These are phyloP conservation scores for Garcileccinum viscosum DNA, from an alignment of 1,284 basidiomycete genomes.

Conservation along the genomic window DNA sequence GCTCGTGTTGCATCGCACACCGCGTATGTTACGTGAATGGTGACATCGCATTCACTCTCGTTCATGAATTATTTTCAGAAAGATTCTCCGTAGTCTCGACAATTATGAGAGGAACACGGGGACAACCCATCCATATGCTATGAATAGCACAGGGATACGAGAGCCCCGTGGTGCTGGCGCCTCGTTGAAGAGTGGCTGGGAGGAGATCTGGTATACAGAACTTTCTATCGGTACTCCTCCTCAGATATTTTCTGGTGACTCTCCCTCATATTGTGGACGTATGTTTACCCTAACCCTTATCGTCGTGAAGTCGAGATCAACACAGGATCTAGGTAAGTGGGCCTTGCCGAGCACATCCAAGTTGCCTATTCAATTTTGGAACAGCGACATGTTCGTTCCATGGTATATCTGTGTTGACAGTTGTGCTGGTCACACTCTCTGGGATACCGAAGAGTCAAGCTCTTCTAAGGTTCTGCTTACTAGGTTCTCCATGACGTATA, in stretches of 20 bases:
- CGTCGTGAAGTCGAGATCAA: neutral
- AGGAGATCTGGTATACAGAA: neutral
- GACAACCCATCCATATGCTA: neutral
- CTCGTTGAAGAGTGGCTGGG: neutral
- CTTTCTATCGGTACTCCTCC: neutral
- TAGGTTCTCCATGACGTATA: neutral
- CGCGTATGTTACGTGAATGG: neutral
- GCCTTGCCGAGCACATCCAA: neutral
- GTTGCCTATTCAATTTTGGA: neutral
- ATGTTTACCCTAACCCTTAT: neutral
- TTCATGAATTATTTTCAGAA: neutral
- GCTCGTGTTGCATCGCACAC: neutral
- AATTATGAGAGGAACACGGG: neutral
- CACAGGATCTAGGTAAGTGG: neutral
- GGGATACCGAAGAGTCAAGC: neutral
- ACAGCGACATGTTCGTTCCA: neutral
- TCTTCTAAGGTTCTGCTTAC: neutral
- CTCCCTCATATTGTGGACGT: neutral
- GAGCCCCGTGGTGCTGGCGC: neutral
- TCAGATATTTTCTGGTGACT: neutral
- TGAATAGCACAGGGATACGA: neutral
- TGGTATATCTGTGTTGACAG: neutral
- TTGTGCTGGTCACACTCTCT: neutral
- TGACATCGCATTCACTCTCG: neutral
- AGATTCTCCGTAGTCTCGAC: neutral